Evolutionary conservation across 306 rosid species (phyloP).

Genomic region (Bauhinia variegata): DNA sequence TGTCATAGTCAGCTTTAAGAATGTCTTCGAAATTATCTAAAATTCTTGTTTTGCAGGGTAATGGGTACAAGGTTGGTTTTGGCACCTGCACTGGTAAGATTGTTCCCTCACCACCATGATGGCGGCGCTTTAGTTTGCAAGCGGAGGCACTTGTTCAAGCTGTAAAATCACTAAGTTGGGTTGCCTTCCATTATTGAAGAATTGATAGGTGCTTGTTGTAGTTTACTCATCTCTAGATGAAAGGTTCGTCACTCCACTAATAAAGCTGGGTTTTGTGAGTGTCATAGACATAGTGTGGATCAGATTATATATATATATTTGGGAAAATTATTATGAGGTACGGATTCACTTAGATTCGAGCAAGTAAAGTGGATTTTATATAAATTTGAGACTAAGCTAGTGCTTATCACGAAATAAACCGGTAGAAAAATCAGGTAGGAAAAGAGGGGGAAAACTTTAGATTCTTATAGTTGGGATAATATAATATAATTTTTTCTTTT

Average conservation of each 20-base stretch:
- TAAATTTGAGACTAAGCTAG: too few species aligned
- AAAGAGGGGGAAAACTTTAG: too few species aligned
- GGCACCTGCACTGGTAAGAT: constrained; percentile 85
- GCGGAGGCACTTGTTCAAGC: constrained; percentile 18
- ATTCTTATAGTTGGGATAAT: too few species aligned
- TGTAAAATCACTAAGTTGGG: constrained; percentile 2
- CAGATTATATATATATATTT: neutral
- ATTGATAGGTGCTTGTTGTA: constrained; percentile 7
- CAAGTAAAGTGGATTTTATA: too few species aligned
- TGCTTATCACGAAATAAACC: too few species aligned
- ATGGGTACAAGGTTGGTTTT: constrained; percentile 80
- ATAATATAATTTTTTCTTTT: too few species aligned
- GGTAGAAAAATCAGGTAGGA: too few species aligned
- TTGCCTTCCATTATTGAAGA: neutral
- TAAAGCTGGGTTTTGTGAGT: constrained; percentile 31
- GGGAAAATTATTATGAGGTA: too few species aligned
- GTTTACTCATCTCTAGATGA: constrained; percentile 1
- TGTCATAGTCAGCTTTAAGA: neutral
- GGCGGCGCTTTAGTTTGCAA: neutral
- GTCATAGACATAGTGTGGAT: neutral
- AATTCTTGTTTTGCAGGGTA: constrained; percentile 59
- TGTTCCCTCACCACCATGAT: constrained; percentile 60
- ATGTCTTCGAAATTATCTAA: constrained; percentile 9
- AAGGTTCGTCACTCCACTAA: constrained; percentile 3
- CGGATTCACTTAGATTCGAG: too few species aligned